Conservation (phyloP, 805 yeast genomes). For the Metschnikowia henanensis region DNA sequence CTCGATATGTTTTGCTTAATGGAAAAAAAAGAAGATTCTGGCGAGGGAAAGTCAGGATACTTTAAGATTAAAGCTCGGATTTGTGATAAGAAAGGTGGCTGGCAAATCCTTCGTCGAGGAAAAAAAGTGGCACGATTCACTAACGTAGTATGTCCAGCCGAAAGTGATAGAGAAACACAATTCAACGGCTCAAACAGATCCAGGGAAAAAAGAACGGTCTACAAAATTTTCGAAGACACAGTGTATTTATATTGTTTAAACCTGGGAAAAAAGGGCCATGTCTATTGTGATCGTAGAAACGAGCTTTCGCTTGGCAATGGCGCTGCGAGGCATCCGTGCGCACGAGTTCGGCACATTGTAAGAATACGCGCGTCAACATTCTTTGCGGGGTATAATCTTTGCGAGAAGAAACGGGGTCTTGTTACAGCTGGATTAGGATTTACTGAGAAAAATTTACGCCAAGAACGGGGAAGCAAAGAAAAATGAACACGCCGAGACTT, state of each 20-base stretch:
- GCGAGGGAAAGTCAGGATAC: not conserved
- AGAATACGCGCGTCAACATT: not conserved
- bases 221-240: no score
- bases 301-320: slow-evolving; percentile 4
- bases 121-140: no score
- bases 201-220: not conserved
- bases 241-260: no score
- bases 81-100: no score
- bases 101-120: no score
- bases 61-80: no score
- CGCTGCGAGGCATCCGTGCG: not conserved
- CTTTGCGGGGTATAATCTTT: slow-evolving; percentile 1
- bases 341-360: not conserved
- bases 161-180: no score
- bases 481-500: no score
- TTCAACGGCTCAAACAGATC: no score
- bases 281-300: not conserved
- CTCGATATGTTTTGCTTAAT: not conserved
- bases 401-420: no score
- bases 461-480: not conserved
- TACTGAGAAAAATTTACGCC: not conserved
- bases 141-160: no score
- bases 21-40: not conserved
- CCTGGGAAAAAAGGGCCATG: not conserved
- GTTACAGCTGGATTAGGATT: not conserved